Evolutionary conservation across 2,329 filamentous ascomycete genomes (phyloP), one percentile per base, ranked within the genome.

Genomic region (Colletotrichum eleusines): DNA sequence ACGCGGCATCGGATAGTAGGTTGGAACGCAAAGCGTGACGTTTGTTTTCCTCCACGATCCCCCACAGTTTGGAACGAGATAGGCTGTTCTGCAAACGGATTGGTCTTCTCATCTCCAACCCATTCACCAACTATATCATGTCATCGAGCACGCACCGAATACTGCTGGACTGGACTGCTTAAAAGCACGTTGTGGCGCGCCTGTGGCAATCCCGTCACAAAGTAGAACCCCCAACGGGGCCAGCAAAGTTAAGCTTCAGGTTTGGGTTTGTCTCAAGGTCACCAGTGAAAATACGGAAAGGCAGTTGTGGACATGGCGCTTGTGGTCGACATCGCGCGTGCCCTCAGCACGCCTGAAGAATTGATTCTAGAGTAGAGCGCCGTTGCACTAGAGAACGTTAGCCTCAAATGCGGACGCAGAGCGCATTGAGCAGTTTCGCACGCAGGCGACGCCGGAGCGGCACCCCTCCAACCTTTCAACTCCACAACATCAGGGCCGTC

Each of bases 401-500:
- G 44, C 48, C 46, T 35, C 31, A 12, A 38, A 12, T 33, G 61
- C 5, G 31, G 38, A 46, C 7, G 23, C 31, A 59, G 31, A 23
- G 16, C 28, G n/a, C 28, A 16, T 20, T 38, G 50, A 28, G 23
- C 26, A n/a, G 46, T 53, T 38, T 53, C 59, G 64, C n/a, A 55
- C 55, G 65, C 53, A 64, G 59, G 64, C 51, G 65, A 71, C 53
- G 64, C 69, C 64, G 69, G 64, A 58, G 69, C 69, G 69, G 69
- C 38, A 51, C 38, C 64, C 33, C 28, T 38, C 23, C 23, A 63
- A 63, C 46, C 38, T 31, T 46, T 18, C 38, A 54, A 28, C 35
- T 58, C n/a, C 35, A 48, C 20, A 23, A 46, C 63, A 33, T 26
- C 51, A 44, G 42, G 16, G 51, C 68, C 46, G 58, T 54, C 65